phyloP scores from a whole-genome alignment of 768 basidiomycete species.

The Xerocomellus intermedius region DNA sequence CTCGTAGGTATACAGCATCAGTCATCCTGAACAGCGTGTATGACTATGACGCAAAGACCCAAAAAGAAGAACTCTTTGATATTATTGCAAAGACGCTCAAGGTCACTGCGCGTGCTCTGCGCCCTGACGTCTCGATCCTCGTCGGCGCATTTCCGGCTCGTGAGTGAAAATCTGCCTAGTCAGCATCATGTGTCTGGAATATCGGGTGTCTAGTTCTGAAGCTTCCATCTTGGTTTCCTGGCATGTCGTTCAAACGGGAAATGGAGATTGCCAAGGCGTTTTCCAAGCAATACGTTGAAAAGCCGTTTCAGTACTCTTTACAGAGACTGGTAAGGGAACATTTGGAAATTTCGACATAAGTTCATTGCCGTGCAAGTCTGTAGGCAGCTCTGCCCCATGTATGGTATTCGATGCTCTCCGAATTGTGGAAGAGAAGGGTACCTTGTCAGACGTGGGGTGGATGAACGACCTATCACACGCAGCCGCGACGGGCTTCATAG shows the following conservation, averaged over 20 bases:
- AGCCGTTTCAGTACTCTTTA: slow-evolving; percentile 16
- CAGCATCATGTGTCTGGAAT: neutral
- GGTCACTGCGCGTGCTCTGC: slow-evolving; percentile 9
- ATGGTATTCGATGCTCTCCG: slow-evolving; percentile 23
- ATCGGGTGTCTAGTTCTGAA: slow-evolving; percentile 11
- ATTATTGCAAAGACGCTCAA: slow-evolving; percentile 5
- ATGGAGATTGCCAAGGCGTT: slow-evolving; percentile 15
- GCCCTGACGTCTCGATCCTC: slow-evolving; percentile 19
- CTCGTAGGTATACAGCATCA: slow-evolving; percentile 18
- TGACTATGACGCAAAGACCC: slow-evolving; percentile 15
- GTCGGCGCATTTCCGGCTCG: slow-evolving; percentile 17
- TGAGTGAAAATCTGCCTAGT: neutral
- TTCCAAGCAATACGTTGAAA: slow-evolving; percentile 17
- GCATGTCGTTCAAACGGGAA: slow-evolving; percentile 23
- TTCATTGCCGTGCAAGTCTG: slow-evolving; percentile 9
- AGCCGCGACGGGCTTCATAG: slow-evolving; percentile 24
- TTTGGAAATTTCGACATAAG: neutral
- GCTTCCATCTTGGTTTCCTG: slow-evolving; percentile 25
- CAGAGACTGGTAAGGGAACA: slow-evolving; percentile 14
- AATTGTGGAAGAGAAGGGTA: slow-evolving; percentile 7
- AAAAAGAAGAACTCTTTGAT: slow-evolving; percentile 15
- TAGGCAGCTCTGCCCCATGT: slow-evolving; percentile 7
- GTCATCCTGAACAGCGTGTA: slow-evolving; percentile 22
- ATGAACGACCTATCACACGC: slow-evolving; percentile 19
- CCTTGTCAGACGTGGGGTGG: neutral